A percentile compares a stretch with the other conserved stretches of the same genome.
Conservation (phyloP, 2,329 filamentous ascomycete genomes). For the Colletotrichum tropicale region DNA sequence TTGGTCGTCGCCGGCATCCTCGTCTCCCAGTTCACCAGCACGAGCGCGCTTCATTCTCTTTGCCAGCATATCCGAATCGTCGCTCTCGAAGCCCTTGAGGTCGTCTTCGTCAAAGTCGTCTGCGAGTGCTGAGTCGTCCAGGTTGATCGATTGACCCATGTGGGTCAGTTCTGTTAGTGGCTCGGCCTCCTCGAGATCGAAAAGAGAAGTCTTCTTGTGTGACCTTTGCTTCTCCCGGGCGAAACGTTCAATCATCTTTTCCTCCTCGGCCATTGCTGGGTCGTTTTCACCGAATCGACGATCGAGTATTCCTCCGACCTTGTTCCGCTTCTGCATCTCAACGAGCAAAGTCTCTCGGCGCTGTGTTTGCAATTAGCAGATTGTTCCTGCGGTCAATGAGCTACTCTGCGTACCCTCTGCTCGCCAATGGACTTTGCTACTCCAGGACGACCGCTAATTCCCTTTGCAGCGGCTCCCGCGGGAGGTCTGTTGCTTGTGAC, state of each 20-base stretch:
- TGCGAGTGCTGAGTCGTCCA: conserved; percentile 47
- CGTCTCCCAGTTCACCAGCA: conserved; percentile 41
- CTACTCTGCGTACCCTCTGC: conserved; percentile 65
- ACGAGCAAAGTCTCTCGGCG: conserved; percentile 83
- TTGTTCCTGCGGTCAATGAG: conserved; percentile 14
- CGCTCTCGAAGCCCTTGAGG: conserved; percentile 64
- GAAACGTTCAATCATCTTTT: conserved; percentile 90
- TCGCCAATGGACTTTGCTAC: conserved; percentile 87
- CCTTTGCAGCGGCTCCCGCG: conserved; percentile 56
- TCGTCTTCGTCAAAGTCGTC: conserved; percentile 87
- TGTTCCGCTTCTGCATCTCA: conserved; percentile 88
- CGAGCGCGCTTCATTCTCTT: conserved; percentile 63
- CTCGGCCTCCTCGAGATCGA: conserved; percentile 86
- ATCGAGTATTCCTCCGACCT: conserved; percentile 91
- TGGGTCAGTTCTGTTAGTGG: conserved; percentile 78
- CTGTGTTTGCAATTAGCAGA: conserved; percentile 39
- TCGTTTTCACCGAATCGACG: conserved; percentile 96
- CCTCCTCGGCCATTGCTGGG: conserved; percentile 89
- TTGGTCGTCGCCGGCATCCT: conserved; percentile 53
- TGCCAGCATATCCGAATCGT: conserved; percentile 57
- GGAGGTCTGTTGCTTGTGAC: conserved; percentile 72
- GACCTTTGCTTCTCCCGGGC: conserved; percentile 83
- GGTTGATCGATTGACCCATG: conserved; percentile 74
- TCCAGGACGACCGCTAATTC: conserved; percentile 76
- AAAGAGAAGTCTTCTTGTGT: conserved; percentile 79